These are phyloP conservation scores for Globisporangium echinulatum DNA, from an alignment of 352 stramenopile genomes.

Conservation along the genomic window DNA sequence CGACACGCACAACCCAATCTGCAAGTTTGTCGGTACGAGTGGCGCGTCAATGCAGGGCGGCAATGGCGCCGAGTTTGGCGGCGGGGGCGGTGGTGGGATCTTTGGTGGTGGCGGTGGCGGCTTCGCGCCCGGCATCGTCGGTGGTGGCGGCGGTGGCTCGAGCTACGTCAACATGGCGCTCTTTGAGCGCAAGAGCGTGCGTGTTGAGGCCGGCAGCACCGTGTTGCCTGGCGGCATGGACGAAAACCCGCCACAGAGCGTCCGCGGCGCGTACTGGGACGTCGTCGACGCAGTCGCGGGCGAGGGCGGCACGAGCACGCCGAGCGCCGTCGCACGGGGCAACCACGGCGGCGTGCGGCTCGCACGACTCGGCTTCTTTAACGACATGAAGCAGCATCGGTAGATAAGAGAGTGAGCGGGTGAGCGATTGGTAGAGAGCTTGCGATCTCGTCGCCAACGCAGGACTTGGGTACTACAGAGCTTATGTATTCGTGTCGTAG, in stretches of 20 bases:
- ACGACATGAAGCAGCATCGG: constrained; percentile 66
- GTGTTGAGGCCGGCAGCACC: constrained; percentile 27
- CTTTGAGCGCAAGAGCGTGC: constrained; percentile 35
- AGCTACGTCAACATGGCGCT: constrained; percentile 45
- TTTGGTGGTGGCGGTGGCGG: constrained; percentile 65
- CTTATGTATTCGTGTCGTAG: no score
- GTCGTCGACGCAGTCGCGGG: constrained; percentile 47
- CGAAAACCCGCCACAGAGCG: constrained; percentile 45
- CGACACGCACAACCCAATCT: constrained; percentile 54
- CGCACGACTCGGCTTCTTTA: constrained; percentile 56
- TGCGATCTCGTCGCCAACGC: no score
- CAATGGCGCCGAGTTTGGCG: constrained; percentile 65
- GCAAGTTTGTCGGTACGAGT: constrained; percentile 46
- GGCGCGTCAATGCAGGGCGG: constrained; percentile 51
- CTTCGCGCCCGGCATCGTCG: constrained; percentile 66
- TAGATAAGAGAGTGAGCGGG: constrained; percentile 3
- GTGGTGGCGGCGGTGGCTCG: constrained; percentile 53
- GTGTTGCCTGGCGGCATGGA: constrained; percentile 43
- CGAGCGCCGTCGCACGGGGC: constrained; percentile 19
- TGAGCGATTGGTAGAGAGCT: no score
- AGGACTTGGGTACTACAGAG: no score
- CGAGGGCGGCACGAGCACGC: constrained; percentile 41
- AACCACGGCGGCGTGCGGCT: constrained; percentile 66
- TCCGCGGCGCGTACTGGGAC: constrained; percentile 48
- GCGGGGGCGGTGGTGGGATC: constrained; percentile 50